Evolutionary conservation across 2,329 filamentous ascomycete species (phyloP), one percentile per base, ranked within the genome.

Genomic region (Fusarium siculi): DNA sequence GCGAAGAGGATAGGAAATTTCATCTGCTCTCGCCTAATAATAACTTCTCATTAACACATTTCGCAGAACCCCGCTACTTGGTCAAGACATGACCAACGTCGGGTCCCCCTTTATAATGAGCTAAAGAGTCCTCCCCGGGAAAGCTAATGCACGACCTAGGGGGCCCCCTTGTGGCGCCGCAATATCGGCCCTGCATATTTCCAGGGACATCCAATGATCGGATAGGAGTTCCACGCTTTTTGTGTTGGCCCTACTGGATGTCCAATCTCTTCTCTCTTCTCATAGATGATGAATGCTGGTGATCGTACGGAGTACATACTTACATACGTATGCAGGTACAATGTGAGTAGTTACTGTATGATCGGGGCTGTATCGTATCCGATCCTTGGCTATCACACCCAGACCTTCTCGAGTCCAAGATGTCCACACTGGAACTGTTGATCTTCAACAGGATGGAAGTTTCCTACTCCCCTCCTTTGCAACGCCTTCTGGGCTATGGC

Each of bases 261-360:
- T 72, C 72, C 61, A 78, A 78, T 78, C 71, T 78, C 76, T 73
- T 75, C 74, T 49, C 30, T 65, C 65, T 37, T 44, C 39, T 43
- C 63, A 19, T 67, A 36, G 19, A 43, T 52, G 34, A 53, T 56
- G 60, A 42, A 60, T 64, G 14, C 70, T 49, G 70, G 57, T 67
- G 70, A 71, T 71, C 74, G 59, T 63, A 54, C 34, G 19, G 28
- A 32, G 46, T 43, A 16, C 40, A 16, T 30, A 32, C 25, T n/a
- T n/a, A 9, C 10, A 30, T 30, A 30, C 30, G 30, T 30, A 30
- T 30, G 19, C 18, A 28, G 44, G 25, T 47, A 28, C 30, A 8
- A 19, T 36, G n/a, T 25, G 18, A 52, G 46, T 12, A 52, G 47
- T 32, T 23, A 15, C n/a, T 21, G 50, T 37, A 61, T 63, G 66